A percentile compares a stretch with the other conserved stretches of the same genome.
phyloP scores from a whole-genome alignment of 139 green algal species.

The Ostreobium quekettii region DNA sequence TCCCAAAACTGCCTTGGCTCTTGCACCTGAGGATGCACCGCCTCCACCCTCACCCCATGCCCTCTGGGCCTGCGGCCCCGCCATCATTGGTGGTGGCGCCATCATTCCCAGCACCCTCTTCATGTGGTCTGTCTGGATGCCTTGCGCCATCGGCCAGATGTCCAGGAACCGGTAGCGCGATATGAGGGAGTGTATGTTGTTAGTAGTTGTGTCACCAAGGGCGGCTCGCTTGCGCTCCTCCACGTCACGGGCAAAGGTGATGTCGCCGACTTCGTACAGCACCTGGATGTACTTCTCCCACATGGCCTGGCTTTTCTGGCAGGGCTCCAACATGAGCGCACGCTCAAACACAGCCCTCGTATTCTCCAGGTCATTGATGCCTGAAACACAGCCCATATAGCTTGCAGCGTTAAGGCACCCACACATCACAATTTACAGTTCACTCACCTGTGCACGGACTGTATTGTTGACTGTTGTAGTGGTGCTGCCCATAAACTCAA shows the following conservation, averaged over 20 bases:
- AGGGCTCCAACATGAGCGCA: background rate
- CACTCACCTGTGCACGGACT: no score
- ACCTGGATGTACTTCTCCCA: conserved; percentile 9
- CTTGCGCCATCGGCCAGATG: background rate
- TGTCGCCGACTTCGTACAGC: conserved; percentile 14
- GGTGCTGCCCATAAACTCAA: no score
- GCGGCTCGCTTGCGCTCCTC: conserved; percentile 5
- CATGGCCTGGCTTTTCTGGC: conserved; percentile 1
- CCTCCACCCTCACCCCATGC: no score
- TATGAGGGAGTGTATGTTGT: background rate
- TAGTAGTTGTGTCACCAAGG: conserved; percentile 12
- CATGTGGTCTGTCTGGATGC: background rate
- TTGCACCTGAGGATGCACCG: no score
- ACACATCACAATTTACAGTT: no score
- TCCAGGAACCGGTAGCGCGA: conserved; percentile 6
- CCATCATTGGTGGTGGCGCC: background rate
- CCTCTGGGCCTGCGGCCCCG: no score
- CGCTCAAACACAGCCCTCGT: conserved; percentile 12
- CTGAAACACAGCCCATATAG: background rate
- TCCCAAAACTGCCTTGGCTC: no score
- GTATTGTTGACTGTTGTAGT: no score
- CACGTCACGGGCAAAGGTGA: background rate
- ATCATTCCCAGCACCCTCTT: conserved; percentile 7
- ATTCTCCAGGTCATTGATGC: conserved; percentile 10
- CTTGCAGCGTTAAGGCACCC: no score